A percentile compares a stretch with the other conserved stretches of the same genome.
These are phyloP conservation scores for Metarhizium album DNA, from an alignment of 2,329 filamentous ascomycete genomes.

Conservation along the genomic window DNA sequence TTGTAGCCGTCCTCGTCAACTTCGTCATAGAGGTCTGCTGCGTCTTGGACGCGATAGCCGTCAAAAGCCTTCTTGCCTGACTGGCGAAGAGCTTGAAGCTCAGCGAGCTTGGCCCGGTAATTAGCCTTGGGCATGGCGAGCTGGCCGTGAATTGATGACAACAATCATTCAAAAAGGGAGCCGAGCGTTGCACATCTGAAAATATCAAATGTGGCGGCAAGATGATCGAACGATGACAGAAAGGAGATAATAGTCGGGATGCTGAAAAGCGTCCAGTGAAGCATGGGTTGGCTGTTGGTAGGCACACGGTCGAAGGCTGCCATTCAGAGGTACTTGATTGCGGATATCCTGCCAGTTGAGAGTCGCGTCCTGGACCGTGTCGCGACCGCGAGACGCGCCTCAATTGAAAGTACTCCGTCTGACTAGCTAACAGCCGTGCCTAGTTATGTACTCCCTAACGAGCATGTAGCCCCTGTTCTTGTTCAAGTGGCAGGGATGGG, in stretches of 20 bases:
- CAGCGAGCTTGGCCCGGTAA: conserved; percentile 50
- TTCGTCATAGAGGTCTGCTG: conserved; percentile 81
- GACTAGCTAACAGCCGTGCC: too few relatives aligned
- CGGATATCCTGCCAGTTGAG: background rate
- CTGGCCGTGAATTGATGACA: conserved; percentile 7
- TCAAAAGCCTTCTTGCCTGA: conserved; percentile 87
- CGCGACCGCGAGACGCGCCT: conserved; percentile 1
- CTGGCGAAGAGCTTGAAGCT: conserved; percentile 73
- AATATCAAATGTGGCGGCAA: background rate
- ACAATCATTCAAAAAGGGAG: conserved; percentile 7
- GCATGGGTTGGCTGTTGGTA: background rate
- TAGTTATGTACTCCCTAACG: too few relatives aligned
- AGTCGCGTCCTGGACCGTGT: conserved; percentile 4
- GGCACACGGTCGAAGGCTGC: background rate
- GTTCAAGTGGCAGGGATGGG: too few relatives aligned
- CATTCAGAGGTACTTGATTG: background rate
- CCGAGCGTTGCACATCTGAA: conserved; percentile 1
- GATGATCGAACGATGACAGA: background rate
- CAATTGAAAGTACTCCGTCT: background rate
- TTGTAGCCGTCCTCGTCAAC: conserved; percentile 97
- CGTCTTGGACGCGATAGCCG: conserved; percentile 76
- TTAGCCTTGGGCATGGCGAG: conserved; percentile 26
- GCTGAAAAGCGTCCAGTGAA: background rate
- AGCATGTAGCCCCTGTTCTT: too few relatives aligned
- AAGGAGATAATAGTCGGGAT: background rate